Evolutionary conservation across 495 filamentous ascomycete species (phyloP).

Genomic region (Aspergillus mulundensis): DNA sequence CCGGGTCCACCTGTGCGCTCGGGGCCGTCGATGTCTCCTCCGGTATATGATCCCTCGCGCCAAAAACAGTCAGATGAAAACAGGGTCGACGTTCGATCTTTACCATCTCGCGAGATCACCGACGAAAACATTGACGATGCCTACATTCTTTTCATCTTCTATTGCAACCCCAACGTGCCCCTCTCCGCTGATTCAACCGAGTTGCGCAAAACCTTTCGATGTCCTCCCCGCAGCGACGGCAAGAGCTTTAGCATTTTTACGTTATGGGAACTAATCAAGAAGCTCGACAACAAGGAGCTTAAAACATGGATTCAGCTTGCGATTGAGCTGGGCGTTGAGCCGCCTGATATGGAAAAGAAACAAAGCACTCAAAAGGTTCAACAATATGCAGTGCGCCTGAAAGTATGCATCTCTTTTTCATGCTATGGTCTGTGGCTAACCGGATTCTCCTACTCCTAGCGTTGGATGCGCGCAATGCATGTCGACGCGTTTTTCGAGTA

Average conservation of each 20-base stretch:
- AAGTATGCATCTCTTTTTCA: conserved; percentile 49
- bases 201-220: conserved; percentile 74
- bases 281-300: conserved; percentile 80
- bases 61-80: conserved; percentile 34
- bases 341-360: conserved; percentile 76
- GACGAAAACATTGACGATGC: conserved; percentile 78
- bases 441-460: conserved; percentile 40
- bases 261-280: conserved; percentile 79
- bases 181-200: conserved; percentile 66
- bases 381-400: conserved; percentile 91
- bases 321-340: conserved; percentile 84
- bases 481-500: conserved; percentile 97
- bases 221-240: conserved; percentile 85
- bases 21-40: conserved; percentile 42
- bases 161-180: conserved; percentile 81
- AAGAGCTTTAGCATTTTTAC: conserved; percentile 83
- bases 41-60: conserved; percentile 33
- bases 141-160: conserved; percentile 84
- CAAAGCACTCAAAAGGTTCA: conserved; percentile 97
- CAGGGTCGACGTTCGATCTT: conserved; percentile 33
- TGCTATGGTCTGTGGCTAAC: conserved; percentile 11
- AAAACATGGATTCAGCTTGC: conserved; percentile 96
- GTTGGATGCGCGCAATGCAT: conserved; percentile 99
- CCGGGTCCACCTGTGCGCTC: conserved; percentile 29
- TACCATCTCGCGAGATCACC: conserved; percentile 69